Evolutionary conservation across 2,329 filamentous ascomycete species (phyloP).

Genomic region (Metarhizium sp.): DNA sequence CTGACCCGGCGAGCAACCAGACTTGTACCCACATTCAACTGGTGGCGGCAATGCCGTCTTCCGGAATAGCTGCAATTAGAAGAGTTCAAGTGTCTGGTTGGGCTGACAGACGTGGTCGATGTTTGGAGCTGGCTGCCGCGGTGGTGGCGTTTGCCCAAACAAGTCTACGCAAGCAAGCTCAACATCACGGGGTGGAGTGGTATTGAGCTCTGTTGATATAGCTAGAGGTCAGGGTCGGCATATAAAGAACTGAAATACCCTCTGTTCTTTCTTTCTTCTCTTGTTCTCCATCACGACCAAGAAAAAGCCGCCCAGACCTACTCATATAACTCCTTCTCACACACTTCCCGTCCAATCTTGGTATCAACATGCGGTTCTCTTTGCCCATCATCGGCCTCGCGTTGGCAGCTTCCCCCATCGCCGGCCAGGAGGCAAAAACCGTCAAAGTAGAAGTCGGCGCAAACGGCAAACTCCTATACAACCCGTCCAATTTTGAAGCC

Average conservation of each 20-base stretch:
- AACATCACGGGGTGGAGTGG: not conserved
- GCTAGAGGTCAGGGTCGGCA: not conserved
- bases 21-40: not conserved
- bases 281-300: not conserved
- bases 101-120: not conserved
- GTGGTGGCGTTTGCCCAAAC: not conserved
- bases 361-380: not conserved
- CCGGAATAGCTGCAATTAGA: not conserved
- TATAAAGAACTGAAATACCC: not conserved
- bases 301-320: not conserved
- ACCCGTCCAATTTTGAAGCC: constrained; percentile 40
- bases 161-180: not conserved
- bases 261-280: not conserved
- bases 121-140: too few relatives aligned
- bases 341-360: not conserved
- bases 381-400: not conserved
- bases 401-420: not conserved
- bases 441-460: constrained; percentile 1
- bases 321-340: not conserved
- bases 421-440: not conserved
- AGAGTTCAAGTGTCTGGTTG: not conserved
- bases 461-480: constrained; percentile 33
- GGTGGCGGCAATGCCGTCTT: not conserved
- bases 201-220: not conserved
- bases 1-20: not conserved